Base-by-base conservation (phyloP, 768 basidiomycete genomes). In the Amanita muscaria region DNA sequence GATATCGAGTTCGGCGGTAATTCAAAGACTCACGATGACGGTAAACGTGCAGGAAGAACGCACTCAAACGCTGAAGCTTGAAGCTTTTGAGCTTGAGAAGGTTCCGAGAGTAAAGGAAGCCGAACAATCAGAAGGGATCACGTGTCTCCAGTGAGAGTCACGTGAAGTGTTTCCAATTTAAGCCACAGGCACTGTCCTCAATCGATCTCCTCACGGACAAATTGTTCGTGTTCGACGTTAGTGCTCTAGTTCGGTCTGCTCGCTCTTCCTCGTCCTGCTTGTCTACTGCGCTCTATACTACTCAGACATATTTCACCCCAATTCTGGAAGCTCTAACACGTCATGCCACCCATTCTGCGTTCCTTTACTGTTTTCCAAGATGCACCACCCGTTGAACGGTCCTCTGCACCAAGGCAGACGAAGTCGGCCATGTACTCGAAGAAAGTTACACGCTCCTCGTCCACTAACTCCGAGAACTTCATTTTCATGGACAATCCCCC, bases 351-450 rank as follows among this genome's bases (percentile, higher is more conserved):
- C 31, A 27, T 46, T 21, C 36, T 39, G 11, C 44, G 44, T 34
- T 54, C 69, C 34, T 83, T 83, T 56, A 75, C 77, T 40, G 76
- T 83, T 46, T 83, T 82, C 58, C 76, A 76, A 52, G 80, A 83
- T 61, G 49, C 63, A 40, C 69, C 73, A 16, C 55, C 64, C 37
- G 61, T 59, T 48, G 67, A 39, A 35, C 34, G 68, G 47, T 50
- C 52, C 33, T 46, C 57, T 14, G 63, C 63, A 38, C 47, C 56
- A 27, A 67, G 65, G 45, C 40, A 59, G 40, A 39, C 59, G 46
- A 48, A 54, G 48, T 50, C 59, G 29, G 48, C 56, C 47, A 49
- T 60, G 42, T 59, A 64, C 40, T 15, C 24, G 29, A 46, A 46
- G 25, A 16, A 14, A 32, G 45, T 45, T 39, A 55, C 62, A 14